Evolutionary conservation across 768 basidiomycete species (phyloP), one percentile per base, ranked within the genome.

Genomic region (Xerocomellus chrysenteron): DNA sequence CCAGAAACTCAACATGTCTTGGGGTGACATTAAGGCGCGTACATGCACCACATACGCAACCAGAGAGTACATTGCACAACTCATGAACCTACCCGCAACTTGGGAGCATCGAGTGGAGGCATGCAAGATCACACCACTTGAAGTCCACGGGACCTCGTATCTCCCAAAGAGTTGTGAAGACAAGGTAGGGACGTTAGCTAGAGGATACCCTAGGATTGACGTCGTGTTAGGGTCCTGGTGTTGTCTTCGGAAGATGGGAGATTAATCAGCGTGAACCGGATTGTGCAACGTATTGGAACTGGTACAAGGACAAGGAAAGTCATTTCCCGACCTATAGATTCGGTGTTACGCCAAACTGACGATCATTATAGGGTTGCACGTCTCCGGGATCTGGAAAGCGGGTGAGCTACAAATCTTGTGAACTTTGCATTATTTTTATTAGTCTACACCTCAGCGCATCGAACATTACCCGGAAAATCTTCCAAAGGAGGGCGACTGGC

Each of bases 241-340:
- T 40, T 16, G 57, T 67, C 6, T 19, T 65, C 8, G 72, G 73
- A 10, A 54, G 52, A 35, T 74, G 68, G 67, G 58, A 53, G 6
- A 52, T 70, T 12, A 54, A 67, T 43, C 62, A 62, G 44, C 54
- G 62, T 12, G 72, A 74, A 55, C 62, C 73, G 1, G 63, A 62
- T 19, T 74, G 73, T 43, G 44, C 44, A 2, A 21, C 72, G 0
- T 65, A 57, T 30, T 74, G 72, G 62, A 50, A 40, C 32, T 55
- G 55, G 54, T 70, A 70, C 56, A 64, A 66, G 9, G 68, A 75
- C 50, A 68, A 69, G 63, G 74, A 49, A 56, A 56, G 58, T 42
- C 28, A 43, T 24, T 28, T 47, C 4, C 11, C 11, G 10, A 19
- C 19, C 5, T 28, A 10, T 12, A 3, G 3, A n/a, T 19, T 19